Base-by-base conservation (phyloP, 2,329 filamentous ascomycete species). In the Colletotrichum chlorophyti region DNA sequence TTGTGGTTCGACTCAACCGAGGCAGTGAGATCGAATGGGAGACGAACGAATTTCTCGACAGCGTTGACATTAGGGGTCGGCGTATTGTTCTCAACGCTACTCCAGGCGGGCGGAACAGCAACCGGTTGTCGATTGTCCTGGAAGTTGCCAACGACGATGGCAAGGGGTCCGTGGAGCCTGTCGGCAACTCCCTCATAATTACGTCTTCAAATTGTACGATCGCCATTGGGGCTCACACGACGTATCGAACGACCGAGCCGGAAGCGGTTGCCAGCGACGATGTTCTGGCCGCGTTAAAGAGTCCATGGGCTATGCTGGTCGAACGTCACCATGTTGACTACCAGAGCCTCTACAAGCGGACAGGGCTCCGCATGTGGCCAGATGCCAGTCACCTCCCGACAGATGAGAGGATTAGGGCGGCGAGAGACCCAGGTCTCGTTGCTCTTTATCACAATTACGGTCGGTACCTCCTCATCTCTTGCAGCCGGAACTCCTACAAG, bases 41-140 rank as follows among this genome's bases (percentile, higher is more conserved):
- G 61, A 75, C 73, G 2, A 75, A 77, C 58, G 76, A 79, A 58
- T 78, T 75, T 54, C 64, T 78, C 14, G 76, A 78, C 59, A 71
- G 70, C 14, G 57, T 78, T 15, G 37, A 48, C 11, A 65, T 68
- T 10, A 59, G 45, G 2, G 52, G 66, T 6, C 60, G 65, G 21
- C 67, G 65, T 10, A 72, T 76, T 26, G 65, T 67, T 6, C 70
- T 76, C 69, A 69, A 69, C 43, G 69, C 74, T 19, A 74, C 72
- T 0, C 73, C 75, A 2, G 75, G 74, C 4, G 74, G 74, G 3
- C 64, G 58, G 19, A 52, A 67, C 24, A 75, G 63, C 46, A 75
- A 72, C 58, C 65, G 65, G 3, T 63, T 72, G 8, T 70, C 69
- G 43, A 70, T 73, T 43, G 66, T 68, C 15, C 62, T 74, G 14